These are phyloP conservation scores for Suillus brevipes DNA, from an alignment of 768 basidiomycete species.

Conservation along the genomic window DNA sequence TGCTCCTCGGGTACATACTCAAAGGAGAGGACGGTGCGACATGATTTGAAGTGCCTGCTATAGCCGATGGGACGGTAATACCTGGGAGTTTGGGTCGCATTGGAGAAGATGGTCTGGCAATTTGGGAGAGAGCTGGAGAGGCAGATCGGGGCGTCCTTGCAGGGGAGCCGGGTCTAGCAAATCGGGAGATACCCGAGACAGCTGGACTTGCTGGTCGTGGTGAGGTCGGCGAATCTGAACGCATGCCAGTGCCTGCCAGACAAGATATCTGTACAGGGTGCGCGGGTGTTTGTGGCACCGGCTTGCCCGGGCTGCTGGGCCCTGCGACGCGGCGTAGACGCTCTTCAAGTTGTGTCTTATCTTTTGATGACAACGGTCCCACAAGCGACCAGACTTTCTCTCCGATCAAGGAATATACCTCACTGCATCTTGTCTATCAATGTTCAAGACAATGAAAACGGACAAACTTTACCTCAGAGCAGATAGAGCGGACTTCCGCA, in stretches of 20 bases:
- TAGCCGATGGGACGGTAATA: slow-evolving; percentile 20
- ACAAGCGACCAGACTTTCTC: slow-evolving; percentile 84
- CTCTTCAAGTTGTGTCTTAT: slow-evolving; percentile 91
- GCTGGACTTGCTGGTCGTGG: slow-evolving; percentile 53
- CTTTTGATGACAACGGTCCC: slow-evolving; percentile 75
- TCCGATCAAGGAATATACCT: slow-evolving; percentile 79
- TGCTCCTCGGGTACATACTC: slow-evolving; percentile 57
- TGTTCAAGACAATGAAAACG: slow-evolving; percentile 5
- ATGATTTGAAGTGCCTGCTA: slow-evolving; percentile 21
- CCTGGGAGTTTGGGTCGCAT: slow-evolving; percentile 46
- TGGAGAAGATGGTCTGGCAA: slow-evolving; percentile 51
- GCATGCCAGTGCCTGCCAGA: slow-evolving; percentile 42
- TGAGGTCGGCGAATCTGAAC: slow-evolving; percentile 54
- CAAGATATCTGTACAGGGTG: slow-evolving; percentile 55
- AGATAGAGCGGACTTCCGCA: slow-evolving; percentile 83
- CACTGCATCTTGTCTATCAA: slow-evolving; percentile 44
- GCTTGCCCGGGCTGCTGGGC: slow-evolving; percentile 47
- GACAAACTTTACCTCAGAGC: slow-evolving; percentile 66
- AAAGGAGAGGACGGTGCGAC: slow-evolving; percentile 37
- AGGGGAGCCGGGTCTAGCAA: slow-evolving; percentile 46
- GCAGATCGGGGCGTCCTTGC: slow-evolving; percentile 33
- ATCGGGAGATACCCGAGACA: slow-evolving; percentile 37
- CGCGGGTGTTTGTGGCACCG: slow-evolving; percentile 41
- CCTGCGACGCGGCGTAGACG: slow-evolving; percentile 80
- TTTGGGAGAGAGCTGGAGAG: slow-evolving; percentile 39